Base-by-base conservation (phyloP, 2,329 filamentous ascomycete species). In the Neonectria coccinea region DNA sequence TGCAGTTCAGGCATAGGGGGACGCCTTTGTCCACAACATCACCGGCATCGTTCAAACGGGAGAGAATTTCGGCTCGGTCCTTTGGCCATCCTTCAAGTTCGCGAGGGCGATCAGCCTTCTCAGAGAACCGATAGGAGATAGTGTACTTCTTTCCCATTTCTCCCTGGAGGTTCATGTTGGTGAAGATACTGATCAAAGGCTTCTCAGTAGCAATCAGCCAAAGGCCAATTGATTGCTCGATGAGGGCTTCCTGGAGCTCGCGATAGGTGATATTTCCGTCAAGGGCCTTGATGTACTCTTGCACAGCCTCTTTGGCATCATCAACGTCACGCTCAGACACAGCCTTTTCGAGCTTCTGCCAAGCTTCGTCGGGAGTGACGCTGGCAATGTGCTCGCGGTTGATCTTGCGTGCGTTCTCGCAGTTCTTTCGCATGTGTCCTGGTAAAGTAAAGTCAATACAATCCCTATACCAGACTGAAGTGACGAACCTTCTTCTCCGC, bases 141-240 rank as follows among this genome's bases (percentile, higher is more conserved):
- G 85, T 85, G 70, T 85, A 92, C 74, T 88, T 89, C 77, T 88
- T 89, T 62, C 85, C 85, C 20, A 90, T 80, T 65, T 91, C 87
- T 5, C 91, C 91, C 72, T 92, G 89, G 1, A 92, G 80, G 67
- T 92, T 89, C 87, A 92, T 91, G 77, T 91, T 90, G 65, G 88
- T 91, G 69, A 89, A 85, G 5, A 88, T 87, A 1, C 79, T 74
- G 0, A 91, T 76, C 6, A 83, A 75, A 36, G 85, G 79, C 68
- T 86, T 85, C 80, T 91, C 86, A 6, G 86, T 77, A 6, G 87
- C 88, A 68, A 92, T 90, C 57, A 93, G 79, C 78, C 84, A 90
- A 14, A 91, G 78, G 3, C 78, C 78, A 63, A 91, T 82, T 0
- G 80, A 74, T 45, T 86, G 80, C 2, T 77, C 70, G 7, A 90